Base-by-base conservation (phyloP, 2,329 filamentous ascomycete genomes). In the Metarhizium guizhouense region DNA sequence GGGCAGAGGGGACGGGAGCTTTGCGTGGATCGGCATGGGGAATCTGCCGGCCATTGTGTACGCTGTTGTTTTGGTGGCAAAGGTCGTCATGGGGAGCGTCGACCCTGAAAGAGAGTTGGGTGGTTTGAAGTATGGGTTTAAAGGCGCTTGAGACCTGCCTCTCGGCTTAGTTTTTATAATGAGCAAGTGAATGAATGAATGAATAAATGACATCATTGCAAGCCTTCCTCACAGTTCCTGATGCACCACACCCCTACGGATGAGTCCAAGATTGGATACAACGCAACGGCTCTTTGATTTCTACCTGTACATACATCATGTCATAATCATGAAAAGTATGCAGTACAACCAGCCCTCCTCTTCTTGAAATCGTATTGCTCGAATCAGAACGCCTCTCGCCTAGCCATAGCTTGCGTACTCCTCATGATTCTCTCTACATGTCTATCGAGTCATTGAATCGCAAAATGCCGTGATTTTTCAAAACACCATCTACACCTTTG, bases 381-480 rank as follows among this genome's bases (percentile, higher is more conserved):
- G 16, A 29, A 3, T 29, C 45, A 29, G 6, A 29, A 29, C 7
- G 14, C 45, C 45, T 29, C 20, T 8, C 45, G 40, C 32, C 36
- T 34, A 45, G 29, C 51, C 30, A 48, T 47, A 18, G 47, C 38
- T 53, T 3, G 13, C 16, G 6, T 54, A 47, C 47, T 57, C n/a
- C 43, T 47, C 51, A 30, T 30, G 20, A 32, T 11, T 48, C 52
- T 62, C 70, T 63, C 70, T 74, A 83, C 69, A 83, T 78, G 66
- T 92, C 88, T 76, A 97, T 90, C 59, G 87, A 90, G 72, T 96
- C 92, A 68, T 93, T 95, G 71, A 99, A 99, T 62, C 88, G 82
- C 69, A 99, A 74, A 60, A 97, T 88, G 11, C 93, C 94, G 67
- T 95, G 91, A 51, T 81, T 83, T 73, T 85, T 90, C 67, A 97